These are phyloP conservation scores for Ceratonia siliqua DNA, from an alignment of 306 rosid genomes.

Conservation along the genomic window DNA sequence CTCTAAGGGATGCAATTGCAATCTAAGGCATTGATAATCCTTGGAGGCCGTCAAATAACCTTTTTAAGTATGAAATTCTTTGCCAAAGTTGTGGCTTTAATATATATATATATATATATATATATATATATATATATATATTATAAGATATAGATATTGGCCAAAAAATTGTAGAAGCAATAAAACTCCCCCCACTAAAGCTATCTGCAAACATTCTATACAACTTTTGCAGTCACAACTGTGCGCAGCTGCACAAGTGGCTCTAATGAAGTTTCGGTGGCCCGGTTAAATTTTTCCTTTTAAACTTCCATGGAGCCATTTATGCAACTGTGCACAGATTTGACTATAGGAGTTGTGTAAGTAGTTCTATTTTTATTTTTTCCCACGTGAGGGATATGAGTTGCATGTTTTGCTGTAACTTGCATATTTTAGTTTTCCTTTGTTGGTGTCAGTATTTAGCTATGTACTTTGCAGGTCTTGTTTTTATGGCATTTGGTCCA, in stretches of 20 bases:
- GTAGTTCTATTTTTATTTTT: constrained; percentile 8
- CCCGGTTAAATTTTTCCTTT: not conserved
- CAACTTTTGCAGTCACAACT: not conserved
- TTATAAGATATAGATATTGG: not conserved
- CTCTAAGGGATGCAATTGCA: constrained; percentile 10
- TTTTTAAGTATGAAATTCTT: not conserved
- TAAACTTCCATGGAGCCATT: constrained; percentile 11
- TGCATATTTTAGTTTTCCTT: constrained; percentile 21
- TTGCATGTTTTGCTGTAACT: constrained; percentile 24
- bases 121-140: too few species aligned
- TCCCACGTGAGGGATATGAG: constrained; percentile 3
- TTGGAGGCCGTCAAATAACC: not conserved
- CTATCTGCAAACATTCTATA: too few species aligned
- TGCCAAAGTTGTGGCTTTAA: not conserved
- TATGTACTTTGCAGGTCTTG: constrained; percentile 62
- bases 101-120: too few species aligned
- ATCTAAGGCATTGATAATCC: constrained; percentile 17
- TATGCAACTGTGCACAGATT: not conserved
- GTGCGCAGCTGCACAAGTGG: not conserved
- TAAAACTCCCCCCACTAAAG: not conserved
- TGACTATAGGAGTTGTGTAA: constrained; percentile 15
- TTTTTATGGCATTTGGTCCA: constrained; percentile 93
- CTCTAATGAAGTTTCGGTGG: constrained; percentile 11
- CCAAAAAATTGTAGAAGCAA: not conserved
- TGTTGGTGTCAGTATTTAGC: constrained; percentile 37